A percentile compares a stretch with the other conserved stretches of the same genome.
Evolutionary conservation across 352 stramenopile species (phyloP).

Genomic region (Globisporangium spiculum): DNA sequence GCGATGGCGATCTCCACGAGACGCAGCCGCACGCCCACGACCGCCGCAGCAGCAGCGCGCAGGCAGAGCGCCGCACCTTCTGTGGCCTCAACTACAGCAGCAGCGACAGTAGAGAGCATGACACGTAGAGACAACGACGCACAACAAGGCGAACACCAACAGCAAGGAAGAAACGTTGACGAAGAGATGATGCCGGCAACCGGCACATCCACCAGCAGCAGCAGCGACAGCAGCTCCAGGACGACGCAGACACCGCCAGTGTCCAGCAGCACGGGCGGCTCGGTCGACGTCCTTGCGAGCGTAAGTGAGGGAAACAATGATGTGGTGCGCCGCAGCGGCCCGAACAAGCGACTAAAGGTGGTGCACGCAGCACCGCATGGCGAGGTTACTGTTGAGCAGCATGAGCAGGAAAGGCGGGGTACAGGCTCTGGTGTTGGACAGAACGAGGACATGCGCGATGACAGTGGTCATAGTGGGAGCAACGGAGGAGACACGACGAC

Average conservation of each 20-base stretch:
- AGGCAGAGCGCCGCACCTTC: not conserved
- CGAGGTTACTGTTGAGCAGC: not conserved
- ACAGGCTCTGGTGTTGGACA: not conserved
- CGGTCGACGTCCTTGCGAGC: not conserved
- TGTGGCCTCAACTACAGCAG: not conserved
- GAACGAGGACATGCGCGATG: not conserved
- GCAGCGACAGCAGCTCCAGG: not conserved
- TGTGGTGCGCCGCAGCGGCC: not conserved
- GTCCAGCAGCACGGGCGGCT: not conserved
- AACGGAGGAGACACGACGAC: conserved; percentile 1
- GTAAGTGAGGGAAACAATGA: not conserved
- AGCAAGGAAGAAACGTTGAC: not conserved
- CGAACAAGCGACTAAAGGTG: conserved; percentile 4
- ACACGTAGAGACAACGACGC: not conserved
- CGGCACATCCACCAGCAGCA: not conserved
- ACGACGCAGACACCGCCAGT: not conserved
- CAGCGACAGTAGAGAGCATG: not conserved
- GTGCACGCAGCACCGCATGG: not conserved
- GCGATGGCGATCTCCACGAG: conserved; percentile 14
- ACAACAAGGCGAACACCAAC: not conserved
- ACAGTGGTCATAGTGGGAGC: not conserved
- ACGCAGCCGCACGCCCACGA: conserved; percentile 1
- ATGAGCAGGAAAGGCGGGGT: not conserved
- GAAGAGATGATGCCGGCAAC: conserved; percentile 3
- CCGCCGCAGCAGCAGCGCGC: not conserved